Base-by-base conservation (phyloP, 108 stramenopile species). In the Skeletonema costatum region DNA sequence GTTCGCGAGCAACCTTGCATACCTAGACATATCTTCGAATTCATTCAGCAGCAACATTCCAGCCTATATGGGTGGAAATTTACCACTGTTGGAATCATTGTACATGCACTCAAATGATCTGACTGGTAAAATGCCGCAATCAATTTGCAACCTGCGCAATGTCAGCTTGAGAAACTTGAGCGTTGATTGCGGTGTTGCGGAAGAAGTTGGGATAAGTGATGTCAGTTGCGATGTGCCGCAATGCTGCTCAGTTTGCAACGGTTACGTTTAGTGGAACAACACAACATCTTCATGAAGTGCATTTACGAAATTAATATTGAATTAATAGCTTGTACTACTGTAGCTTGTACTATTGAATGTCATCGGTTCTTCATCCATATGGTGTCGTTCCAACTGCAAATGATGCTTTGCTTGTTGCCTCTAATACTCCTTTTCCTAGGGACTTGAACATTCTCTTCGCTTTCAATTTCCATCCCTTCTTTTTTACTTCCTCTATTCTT, bases 41-140 rank as follows among this genome's bases (percentile, higher is more conserved):
- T 65, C 76, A 21, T 81, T 92, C 60, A 79, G 80, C 19, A 84
- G 86, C 13, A 62, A 78, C 17, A 85, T 92, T 46, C 91, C 91
- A 41, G 60, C 56, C 6, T 66, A 73, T 17, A 56, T 84, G 39
- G 36, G 68, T 4, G 81, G 76, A 0, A 66, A 71, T 36, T 72
- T 86, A 31, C 77, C 73, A 12, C 60, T 58, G 11, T 60, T 87
- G 7, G n/a, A 80, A 36, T 36, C 84, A 12, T 60, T 92, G 25
- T 78, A 79, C 32, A 73, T 92, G 63, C 86, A 92, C 64, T 44
- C 62, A 13, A 92, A 92, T 58, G 44, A 73, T 48, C 71, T 92
- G 10, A 70, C 60, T 10, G 91, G 91, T 59, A 67, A 66, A 12
- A 74, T 92, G 56, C 90, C 90, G 25, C 46, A 44, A 17, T 66